A percentile compares a stretch with the other conserved stretches of the same genome.
Evolutionary conservation across 208 protist genomes (phyloP).

Genomic region (Leishmania martiniquensis): DNA sequence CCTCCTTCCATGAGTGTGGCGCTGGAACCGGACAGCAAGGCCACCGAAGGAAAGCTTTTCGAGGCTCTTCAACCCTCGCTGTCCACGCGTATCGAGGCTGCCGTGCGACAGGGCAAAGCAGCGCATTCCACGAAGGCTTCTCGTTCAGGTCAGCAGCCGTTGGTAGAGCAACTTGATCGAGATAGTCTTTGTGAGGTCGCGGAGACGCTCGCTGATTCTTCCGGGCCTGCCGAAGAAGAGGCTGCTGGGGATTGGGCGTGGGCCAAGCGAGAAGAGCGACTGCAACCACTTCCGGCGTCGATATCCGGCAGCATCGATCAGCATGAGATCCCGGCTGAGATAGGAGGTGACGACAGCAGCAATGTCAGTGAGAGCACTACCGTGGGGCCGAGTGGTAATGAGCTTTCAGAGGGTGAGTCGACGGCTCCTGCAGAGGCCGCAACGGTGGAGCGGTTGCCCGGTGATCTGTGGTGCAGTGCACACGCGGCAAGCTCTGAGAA

Average conservation of each 20-base stretch:
- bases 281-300: conserved; percentile 30
- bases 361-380: neutral
- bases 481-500: neutral
- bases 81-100: conserved; percentile 32
- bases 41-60: neutral
- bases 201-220: neutral
- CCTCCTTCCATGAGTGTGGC: conserved; percentile 2
- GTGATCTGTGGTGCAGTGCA: conserved; percentile 1
- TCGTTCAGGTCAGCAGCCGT: neutral
- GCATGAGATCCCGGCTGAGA: conserved; percentile 56
- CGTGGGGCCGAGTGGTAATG: neutral
- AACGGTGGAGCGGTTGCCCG: conserved; percentile 3
- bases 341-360: conserved; percentile 21
- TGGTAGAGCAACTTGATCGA: neutral
- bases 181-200: neutral
- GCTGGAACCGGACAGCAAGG: neutral
- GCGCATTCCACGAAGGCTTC: conserved; percentile 11
- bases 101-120: conserved; percentile 25
- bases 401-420: neutral
- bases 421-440: neutral
- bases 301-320: conserved; percentile 45
- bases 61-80: conserved; percentile 30
- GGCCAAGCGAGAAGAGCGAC: conserved; percentile 15
- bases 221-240: neutral
- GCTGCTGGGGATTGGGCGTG: conserved; percentile 20